A percentile compares a stretch with the other conserved stretches of the same genome.
These are phyloP conservation scores for Funneliformis mosseae DNA, from an alignment of 192 early-diverging fungal genomes.

Conservation along the genomic window DNA sequence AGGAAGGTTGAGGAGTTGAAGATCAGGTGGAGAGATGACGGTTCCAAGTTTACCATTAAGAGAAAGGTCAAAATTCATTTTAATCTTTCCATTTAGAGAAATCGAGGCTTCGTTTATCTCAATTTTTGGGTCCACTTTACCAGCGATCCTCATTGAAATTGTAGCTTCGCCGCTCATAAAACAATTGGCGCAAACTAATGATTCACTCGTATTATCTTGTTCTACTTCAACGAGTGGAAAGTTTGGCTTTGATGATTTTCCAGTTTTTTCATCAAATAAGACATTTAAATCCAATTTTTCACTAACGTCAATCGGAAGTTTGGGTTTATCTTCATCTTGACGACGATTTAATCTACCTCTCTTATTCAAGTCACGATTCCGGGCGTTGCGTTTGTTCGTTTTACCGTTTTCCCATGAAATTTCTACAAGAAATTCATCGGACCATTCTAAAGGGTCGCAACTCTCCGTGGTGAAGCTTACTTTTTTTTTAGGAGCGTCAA, in stretches of 20 bases:
- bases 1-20: slow-evolving; percentile 14
- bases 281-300: slow-evolving; percentile 6
- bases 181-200: slow-evolving; percentile 19
- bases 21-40: neutral
- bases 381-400: neutral
- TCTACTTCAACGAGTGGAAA: neutral
- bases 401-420: neutral
- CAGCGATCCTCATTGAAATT: neutral
- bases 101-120: slow-evolving; percentile 3
- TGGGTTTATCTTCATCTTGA: no score
- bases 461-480: neutral
- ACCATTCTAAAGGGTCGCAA: neutral
- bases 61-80: slow-evolving; percentile 2
- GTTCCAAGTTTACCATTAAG: neutral
- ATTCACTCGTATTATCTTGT: neutral
- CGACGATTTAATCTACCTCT: neutral
- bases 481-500: neutral
- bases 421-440: neutral
- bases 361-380: neutral
- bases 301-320: neutral
- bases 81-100: slow-evolving; percentile 8
- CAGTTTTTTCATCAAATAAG: slow-evolving; percentile 24
- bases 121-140: neutral
- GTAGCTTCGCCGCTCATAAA: slow-evolving; percentile 20
- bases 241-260: slow-evolving; percentile 23